Percentiles rank a stretch among this genome's conserved stretches.
phyloP scores from a whole-genome alignment of 2,329 filamentous ascomycete genomes.

The Clonostachys rosea region DNA sequence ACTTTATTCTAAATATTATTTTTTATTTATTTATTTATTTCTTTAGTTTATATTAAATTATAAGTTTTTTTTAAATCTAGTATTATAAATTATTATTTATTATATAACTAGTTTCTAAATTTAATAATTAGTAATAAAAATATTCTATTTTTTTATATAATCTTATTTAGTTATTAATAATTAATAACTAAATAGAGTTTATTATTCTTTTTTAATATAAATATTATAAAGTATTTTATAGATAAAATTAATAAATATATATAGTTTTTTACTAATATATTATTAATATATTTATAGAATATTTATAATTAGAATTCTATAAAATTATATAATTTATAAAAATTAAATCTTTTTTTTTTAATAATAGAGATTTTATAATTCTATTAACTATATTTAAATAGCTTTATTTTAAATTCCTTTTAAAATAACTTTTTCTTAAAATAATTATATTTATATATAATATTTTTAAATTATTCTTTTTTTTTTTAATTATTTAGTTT shows the following conservation, averaged over 20 bases:
- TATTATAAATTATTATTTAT: constrained; percentile 5
- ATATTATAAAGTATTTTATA: constrained; percentile 3
- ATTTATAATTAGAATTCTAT: too few species aligned
- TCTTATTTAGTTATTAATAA: constrained; percentile 14
- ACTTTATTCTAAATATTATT: constrained; percentile 22
- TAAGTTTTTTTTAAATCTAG: constrained; percentile 14
- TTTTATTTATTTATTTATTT: constrained; percentile 20
- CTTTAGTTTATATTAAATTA: constrained; percentile 21
- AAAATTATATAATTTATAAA: too few species aligned
- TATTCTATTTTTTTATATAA: constrained; percentile 15
- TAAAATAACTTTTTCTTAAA: constrained; percentile 5
- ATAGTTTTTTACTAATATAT: too few species aligned
- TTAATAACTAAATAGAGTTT: constrained; percentile 15
- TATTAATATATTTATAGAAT: too few species aligned
- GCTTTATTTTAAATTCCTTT: neutral
- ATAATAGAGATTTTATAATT: too few species aligned
- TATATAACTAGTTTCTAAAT: constrained; percentile 9
- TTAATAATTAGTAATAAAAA: constrained; percentile 14
- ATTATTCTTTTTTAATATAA: constrained; percentile 12
- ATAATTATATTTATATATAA: constrained; percentile 1
- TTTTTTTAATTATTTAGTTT: neutral
- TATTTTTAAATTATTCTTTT: neutral
- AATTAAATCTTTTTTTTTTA: too few species aligned
- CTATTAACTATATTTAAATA: too few species aligned
- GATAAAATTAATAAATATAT: constrained; percentile 7